Evolutionary conservation across 1,284 basidiomycete species (phyloP), one percentile per base, ranked within the genome.

Genomic region (Ceratobasidium papillatum): DNA sequence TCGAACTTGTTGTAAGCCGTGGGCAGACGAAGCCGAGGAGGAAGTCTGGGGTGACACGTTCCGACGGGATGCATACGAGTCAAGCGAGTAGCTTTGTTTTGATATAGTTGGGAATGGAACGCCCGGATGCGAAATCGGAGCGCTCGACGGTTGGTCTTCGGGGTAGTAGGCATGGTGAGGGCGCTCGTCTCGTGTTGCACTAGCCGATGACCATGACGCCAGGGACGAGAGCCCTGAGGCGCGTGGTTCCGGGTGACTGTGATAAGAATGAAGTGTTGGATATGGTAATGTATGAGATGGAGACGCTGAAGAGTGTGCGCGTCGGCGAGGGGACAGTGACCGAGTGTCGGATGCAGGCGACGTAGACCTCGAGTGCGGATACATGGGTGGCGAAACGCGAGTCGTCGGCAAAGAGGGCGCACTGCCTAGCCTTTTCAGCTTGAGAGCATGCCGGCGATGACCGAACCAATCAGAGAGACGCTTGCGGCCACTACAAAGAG

Each of bases 391-490:
- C 12, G 65, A 69, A 19, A 51, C 36, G 17, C 65, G 65, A 22
- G 52, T 17, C 19, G 65, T 69, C 51, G 65, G 52, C 38, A 69
- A 43, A n/a, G 65, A 69, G 3, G 65, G 65, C 2, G 65, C 43
- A 22, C 65, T 69, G 3, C 65, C 65, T 12, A 69, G 65, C 38
- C 65, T 51, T 52, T 69, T 69, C 65, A 69, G 65, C 52, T 69
- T 69, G 51, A 69, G 65, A 32, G 65, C 65, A 56, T 69, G 65
- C 51, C 65, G 65, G 52, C 65, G 65, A 51, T 69, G 65, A 25
- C 65, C 65, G 65, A 69, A 69, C 65, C 65, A 69, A 69, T 69
- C 65, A 43, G 65, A 69, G 17, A 69, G 65, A 5, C 65, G 65
- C 56, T 69, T 69, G 12, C 65, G 65, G 36, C 65, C 65, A 14